Conservation (phyloP, 139 green algal genomes). For the Coelastrella sp. region DNA sequence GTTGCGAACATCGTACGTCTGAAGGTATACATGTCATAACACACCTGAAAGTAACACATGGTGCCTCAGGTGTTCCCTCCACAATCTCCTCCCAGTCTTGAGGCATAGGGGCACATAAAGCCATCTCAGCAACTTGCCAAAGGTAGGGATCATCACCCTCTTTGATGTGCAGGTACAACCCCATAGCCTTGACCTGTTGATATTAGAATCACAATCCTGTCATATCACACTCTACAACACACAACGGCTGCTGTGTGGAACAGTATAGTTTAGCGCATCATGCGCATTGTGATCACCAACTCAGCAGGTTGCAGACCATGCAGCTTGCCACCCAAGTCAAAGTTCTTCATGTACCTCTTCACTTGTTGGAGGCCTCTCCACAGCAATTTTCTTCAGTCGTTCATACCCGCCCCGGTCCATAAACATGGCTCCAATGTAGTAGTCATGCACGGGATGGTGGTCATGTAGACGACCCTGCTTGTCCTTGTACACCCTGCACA, state of each 20-base stretch:
- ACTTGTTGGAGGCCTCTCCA: slow-evolving; percentile 44
- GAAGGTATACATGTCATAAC: too few species aligned
- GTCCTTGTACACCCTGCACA: slow-evolving; percentile 60
- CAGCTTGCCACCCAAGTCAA: background rate
- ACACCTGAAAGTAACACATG: background rate
- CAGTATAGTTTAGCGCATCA: too few species aligned
- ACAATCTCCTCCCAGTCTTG: slow-evolving; percentile 56
- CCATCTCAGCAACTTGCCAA: slow-evolving; percentile 67
- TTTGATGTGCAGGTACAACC: slow-evolving; percentile 63
- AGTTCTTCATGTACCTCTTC: slow-evolving; percentile 47
- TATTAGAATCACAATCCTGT: background rate
- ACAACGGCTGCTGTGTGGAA: background rate
- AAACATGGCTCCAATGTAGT: slow-evolving; percentile 76
- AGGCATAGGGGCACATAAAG: slow-evolving; percentile 69
- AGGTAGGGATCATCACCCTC: slow-evolving; percentile 63
- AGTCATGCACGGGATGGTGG: slow-evolving; percentile 71
- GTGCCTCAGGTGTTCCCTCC: background rate
- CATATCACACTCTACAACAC: background rate
- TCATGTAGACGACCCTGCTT: slow-evolving; percentile 32
- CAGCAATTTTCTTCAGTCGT: slow-evolving; percentile 42
- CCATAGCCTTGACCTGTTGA: slow-evolving; percentile 69
- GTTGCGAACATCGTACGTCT: too few species aligned
- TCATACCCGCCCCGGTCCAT: slow-evolving; percentile 73
- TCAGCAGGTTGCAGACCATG: background rate
- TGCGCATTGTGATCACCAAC: background rate